These are phyloP conservation scores for Pythium utonaiense DNA, from an alignment of 352 stramenopile species.

Conservation along the genomic window DNA sequence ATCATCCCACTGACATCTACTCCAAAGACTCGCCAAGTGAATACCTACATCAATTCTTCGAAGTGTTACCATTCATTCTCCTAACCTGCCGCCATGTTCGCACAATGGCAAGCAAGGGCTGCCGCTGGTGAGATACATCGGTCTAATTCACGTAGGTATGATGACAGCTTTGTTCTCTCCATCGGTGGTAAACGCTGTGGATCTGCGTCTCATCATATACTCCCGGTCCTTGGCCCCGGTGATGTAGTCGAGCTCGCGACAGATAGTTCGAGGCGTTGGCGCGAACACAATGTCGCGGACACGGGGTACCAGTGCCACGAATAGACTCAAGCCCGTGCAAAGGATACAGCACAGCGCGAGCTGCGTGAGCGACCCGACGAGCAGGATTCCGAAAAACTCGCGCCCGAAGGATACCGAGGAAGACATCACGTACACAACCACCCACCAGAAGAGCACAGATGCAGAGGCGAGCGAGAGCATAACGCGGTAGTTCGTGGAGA, in stretches of 20 bases:
- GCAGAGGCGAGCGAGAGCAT: slow-evolving; percentile 31
- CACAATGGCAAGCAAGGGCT: too few relatives aligned
- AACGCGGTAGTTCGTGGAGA: slow-evolving; percentile 26
- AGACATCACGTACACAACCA: slow-evolving; percentile 42
- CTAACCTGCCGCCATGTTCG: too few relatives aligned
- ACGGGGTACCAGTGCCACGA: slow-evolving; percentile 29
- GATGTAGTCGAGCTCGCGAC: slow-evolving; percentile 43
- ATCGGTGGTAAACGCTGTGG: background rate
- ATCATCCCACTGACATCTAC: too few relatives aligned
- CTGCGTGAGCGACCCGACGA: slow-evolving; percentile 37
- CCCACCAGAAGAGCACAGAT: slow-evolving; percentile 50
- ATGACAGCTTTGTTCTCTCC: slow-evolving; percentile 1
- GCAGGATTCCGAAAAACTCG: slow-evolving; percentile 60
- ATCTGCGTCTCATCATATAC: slow-evolving; percentile 2
- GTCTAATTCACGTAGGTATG: background rate
- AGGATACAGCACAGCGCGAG: slow-evolving; percentile 34
- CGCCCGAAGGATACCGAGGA: slow-evolving; percentile 49
- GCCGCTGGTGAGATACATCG: too few relatives aligned
- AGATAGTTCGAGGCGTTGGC: slow-evolving; percentile 44
- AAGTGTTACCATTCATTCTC: too few relatives aligned
- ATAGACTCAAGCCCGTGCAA: slow-evolving; percentile 30
- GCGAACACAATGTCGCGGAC: slow-evolving; percentile 34
- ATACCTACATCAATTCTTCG: too few relatives aligned
- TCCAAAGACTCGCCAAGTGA: too few relatives aligned
- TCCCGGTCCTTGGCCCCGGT: slow-evolving; percentile 5